Base-by-base conservation (phyloP, 805 yeast genomes). In the Wickerhamomyces sydowiorum region DNA sequence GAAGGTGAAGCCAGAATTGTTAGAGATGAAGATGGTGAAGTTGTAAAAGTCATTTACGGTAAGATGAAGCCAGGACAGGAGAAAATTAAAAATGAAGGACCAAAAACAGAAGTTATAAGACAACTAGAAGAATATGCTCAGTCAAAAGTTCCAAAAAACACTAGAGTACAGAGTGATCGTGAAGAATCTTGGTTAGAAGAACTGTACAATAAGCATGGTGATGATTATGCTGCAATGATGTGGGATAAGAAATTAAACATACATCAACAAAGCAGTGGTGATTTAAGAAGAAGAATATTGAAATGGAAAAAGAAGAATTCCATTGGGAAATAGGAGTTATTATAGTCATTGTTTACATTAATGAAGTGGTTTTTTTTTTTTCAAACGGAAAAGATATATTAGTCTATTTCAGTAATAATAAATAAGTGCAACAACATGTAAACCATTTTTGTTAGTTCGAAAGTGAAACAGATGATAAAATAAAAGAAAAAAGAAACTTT, bases 191-290 rank as follows among this genome's bases (percentile, higher is more conserved):
- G 96, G 95, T 61, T 86, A 33, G 64, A 60, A 37, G 63, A 62
- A 20, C 67, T 93, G 31, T 72, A 80, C 45, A 77, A 76, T 18
- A 88, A 87, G 60, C 80, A 93, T 57, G 96, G 96, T 15, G 95
- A 88, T 50, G 83, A 93, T 60, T 89, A 80, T 59, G 82, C 75
- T 37, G 86, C 81, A 53, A 93, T 93, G 99, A 83, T 79, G 60
- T 85, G 95, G 86, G 99, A 93, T 62, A 77, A 76, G 64, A 85
- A 85, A 61, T 70, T 90, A 48, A 91, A 91, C 61, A 75, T 82
- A 2, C 76, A 73, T 63, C 97, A 90, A 66, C 88, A 86, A 61
- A 74, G 86, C 47, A 81, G 80, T n/a, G 95, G 95, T 22, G 95
- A 88, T 54, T 66, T 91, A 52, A 82, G 74, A 63, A 78, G 76